Percentiles rank a stretch among this genome's conserved stretches.
phyloP scores from a whole-genome alignment of 192 early-diverging fungal species.

The Umbelopsis ramanniana region DNA sequence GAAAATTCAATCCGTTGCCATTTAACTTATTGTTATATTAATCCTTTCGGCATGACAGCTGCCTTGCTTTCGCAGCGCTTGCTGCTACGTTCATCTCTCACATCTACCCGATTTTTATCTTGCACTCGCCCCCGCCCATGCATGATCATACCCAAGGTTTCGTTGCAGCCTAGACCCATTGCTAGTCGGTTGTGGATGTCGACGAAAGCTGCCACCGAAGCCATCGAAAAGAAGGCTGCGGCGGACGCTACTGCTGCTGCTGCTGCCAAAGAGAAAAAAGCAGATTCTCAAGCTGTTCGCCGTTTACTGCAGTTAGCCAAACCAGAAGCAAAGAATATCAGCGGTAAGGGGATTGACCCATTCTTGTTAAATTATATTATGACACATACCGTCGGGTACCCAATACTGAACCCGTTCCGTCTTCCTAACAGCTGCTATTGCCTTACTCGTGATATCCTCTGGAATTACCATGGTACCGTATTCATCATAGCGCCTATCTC shows the following conservation, averaged over 20 bases:
- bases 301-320: conserved; percentile 26
- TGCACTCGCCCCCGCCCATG: not conserved
- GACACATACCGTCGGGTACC: not conserved
- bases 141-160: not conserved
- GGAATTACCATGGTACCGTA: conserved; percentile 58
- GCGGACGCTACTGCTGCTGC: not conserved
- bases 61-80: conserved; percentile 17
- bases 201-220: not conserved
- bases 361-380: not conserved
- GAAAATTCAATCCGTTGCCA: not conserved
- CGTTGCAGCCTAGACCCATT: not conserved
- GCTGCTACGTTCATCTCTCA: conserved; percentile 14
- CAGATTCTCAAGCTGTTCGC: not conserved
- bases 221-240: not conserved
- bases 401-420: not conserved
- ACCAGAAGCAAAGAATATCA: conserved; percentile 37
- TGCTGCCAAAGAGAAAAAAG: not conserved
- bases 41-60: not conserved
- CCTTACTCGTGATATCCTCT: conserved; percentile 61
- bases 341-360: conserved; percentile 17
- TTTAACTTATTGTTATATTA: not conserved
- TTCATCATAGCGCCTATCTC: not conserved
- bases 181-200: conserved; percentile 4
- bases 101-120: not conserved
- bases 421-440: conserved; percentile 48